Evolutionary conservation across 441 rosid species (phyloP), one percentile per base, ranked within the genome.

Genomic region (Euphorbia celastroides): DNA sequence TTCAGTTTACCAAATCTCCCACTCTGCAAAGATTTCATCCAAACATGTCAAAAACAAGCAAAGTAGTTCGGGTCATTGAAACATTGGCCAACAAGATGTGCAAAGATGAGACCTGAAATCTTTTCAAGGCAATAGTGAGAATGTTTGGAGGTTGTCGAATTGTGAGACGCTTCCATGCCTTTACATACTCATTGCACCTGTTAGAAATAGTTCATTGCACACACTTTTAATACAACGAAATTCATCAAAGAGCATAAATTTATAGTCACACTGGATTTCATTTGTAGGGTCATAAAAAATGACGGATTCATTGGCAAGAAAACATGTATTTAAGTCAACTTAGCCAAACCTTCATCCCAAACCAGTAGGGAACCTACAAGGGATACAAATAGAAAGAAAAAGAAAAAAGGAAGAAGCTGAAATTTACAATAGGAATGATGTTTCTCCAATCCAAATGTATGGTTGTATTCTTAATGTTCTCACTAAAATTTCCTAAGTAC

Each of bases 1-100:
- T 94, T 94, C 72, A 94, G 89, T 85, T 94, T 94, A 34, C 99
- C 99, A 57, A 87, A 94, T 74, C 92, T 88, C 57, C 99, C 99
- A 69, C 98, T 87, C 99, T 94, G 92, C 69, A 81, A 63, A 82
- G 0, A 54, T 31, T 74, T 61, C 64, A 26, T 71, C 67, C 67
- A 73, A 12, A 65, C 7, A 72, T 20, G n/a, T n/a, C n/a, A n/a
- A n/a, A n/a, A n/a, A n/a, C n/a, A n/a, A n/a, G 14, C 10, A 46
- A 26, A 16, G 13, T 7, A 19, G 26, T 7, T 61, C 10, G 32
- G 65, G 48, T 36, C 25, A 28, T 41, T 20, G 17, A 59, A 22
- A 50, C 6, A 62, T 32, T 27, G 22, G 60, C 44, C 44, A 41
- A 44, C 57, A 66, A 57, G 27, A 23, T 17, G 57, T 62, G 60